These are phyloP conservation scores for Rugosomyces carneus DNA, from an alignment of 1,284 basidiomycete species.

Conservation along the genomic window DNA sequence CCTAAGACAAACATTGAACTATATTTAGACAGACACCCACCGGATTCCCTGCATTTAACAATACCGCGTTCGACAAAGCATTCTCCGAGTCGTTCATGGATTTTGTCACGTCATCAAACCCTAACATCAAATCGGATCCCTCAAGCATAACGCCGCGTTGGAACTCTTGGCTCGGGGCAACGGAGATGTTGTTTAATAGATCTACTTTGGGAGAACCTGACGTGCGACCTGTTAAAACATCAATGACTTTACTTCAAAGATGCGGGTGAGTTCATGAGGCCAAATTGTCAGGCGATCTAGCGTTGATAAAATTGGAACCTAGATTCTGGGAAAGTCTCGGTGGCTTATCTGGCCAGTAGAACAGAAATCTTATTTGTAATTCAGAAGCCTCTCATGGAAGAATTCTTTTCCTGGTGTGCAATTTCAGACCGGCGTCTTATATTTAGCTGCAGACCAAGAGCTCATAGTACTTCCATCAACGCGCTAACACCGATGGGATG, in stretches of 20 bases:
- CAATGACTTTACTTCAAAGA: slow-evolving; percentile 13
- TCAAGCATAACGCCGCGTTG: slow-evolving; percentile 19
- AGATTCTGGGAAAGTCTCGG: slow-evolving; percentile 18
- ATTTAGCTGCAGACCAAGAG: no score
- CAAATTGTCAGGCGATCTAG: background rate
- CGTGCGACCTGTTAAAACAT: slow-evolving; percentile 15
- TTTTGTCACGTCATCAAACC: slow-evolving; percentile 29
- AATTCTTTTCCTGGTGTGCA: background rate
- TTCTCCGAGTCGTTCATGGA: slow-evolving; percentile 35
- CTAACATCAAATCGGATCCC: slow-evolving; percentile 29
- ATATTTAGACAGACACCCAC: slow-evolving; percentile 2
- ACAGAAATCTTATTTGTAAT: background rate
- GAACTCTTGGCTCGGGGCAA: slow-evolving; percentile 12
- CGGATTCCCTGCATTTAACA: slow-evolving; percentile 25
- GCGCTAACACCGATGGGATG: background rate
- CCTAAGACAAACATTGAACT: background rate
- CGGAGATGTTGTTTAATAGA: slow-evolving; percentile 23
- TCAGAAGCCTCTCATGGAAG: no score
- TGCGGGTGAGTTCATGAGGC: slow-evolving; percentile 15
- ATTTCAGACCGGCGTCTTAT: background rate
- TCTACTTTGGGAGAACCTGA: slow-evolving; percentile 14
- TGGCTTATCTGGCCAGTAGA: slow-evolving; percentile 12
- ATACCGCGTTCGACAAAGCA: slow-evolving; percentile 31
- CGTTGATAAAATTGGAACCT: background rate
- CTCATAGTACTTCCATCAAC: background rate